Evolutionary conservation across 2,329 filamentous ascomycete species (phyloP).

Genomic region (Exophiala bonariae): DNA sequence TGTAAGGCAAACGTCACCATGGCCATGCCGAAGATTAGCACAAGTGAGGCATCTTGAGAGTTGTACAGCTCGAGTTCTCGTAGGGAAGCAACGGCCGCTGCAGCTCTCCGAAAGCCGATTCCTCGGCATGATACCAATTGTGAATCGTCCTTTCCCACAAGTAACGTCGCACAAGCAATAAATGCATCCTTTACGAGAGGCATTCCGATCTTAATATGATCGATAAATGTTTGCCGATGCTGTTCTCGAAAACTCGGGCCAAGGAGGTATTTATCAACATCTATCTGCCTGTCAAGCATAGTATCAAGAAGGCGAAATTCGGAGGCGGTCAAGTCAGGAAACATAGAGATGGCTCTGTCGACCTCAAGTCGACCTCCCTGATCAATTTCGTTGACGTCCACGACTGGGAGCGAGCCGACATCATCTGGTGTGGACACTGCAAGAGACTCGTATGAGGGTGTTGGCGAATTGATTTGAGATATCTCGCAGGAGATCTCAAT

Average conservation of each 20-base stretch:
- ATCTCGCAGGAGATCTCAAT: neutral
- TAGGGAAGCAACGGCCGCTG: constrained; percentile 6
- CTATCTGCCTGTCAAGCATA: constrained; percentile 3
- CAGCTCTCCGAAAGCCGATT: constrained; percentile 2
- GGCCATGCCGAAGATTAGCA: constrained; percentile 5
- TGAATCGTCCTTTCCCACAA: neutral
- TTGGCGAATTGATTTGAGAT: neutral
- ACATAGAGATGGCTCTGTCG: neutral
- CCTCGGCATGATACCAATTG: constrained; percentile 1
- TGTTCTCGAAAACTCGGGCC: constrained; percentile 7
- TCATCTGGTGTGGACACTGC: neutral
- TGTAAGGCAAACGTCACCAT: constrained; percentile 9
- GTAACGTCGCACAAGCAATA: constrained; percentile 3
- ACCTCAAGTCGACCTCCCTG: neutral
- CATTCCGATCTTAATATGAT: constrained; percentile 3
- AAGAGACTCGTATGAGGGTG: neutral
- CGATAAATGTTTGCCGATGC: constrained; percentile 6
- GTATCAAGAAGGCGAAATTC: constrained; percentile 4
- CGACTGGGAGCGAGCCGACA: too few species aligned
- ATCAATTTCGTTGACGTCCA: too few species aligned
- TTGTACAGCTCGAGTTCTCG: constrained; percentile 1
- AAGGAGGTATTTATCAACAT: constrained; percentile 6
- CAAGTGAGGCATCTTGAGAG: neutral
- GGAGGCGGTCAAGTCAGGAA: constrained; percentile 1
- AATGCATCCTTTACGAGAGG: constrained; percentile 6